Evolutionary conservation across 2,329 filamentous ascomycete species (phyloP).

Genomic region (Fusarium sp.): DNA sequence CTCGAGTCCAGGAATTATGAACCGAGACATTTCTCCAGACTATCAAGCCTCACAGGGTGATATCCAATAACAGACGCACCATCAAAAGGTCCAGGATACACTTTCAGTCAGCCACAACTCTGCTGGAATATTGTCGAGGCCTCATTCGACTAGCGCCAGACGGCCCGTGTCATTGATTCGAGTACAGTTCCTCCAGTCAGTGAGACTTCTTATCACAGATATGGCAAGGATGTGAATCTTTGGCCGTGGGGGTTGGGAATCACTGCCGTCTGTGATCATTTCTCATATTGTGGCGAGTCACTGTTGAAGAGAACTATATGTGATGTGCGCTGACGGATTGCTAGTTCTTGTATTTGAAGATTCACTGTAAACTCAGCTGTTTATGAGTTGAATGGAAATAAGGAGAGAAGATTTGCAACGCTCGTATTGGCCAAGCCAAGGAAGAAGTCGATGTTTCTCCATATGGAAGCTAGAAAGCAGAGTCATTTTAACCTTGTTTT

Average conservation of each 20-base stretch:
- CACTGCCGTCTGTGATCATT: not conserved
- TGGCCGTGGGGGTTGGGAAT: constrained; percentile 1
- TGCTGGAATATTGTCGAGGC: constrained; percentile 8
- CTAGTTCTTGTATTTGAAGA: not conserved
- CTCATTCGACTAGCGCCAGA: constrained; percentile 1
- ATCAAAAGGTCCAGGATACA: not conserved
- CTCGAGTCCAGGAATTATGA: constrained; percentile 7
- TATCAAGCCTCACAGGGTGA: not conserved
- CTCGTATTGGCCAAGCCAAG: not conserved
- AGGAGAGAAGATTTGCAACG: not conserved
- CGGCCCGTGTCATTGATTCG: constrained; percentile 8
- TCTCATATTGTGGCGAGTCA: not conserved
- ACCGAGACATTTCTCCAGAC: constrained; percentile 1
- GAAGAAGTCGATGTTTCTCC: not conserved
- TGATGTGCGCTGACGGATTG: constrained; percentile 3
- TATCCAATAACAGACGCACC: constrained; percentile 14
- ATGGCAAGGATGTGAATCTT: constrained; percentile 3
- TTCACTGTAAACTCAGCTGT: not conserved
- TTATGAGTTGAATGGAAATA: not conserved
- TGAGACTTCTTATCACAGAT: not conserved
- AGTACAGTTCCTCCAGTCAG: not conserved
- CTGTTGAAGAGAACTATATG: not conserved
- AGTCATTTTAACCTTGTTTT: constrained; percentile 40
- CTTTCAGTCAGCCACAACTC: constrained; percentile 32
- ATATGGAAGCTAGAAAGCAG: not conserved